Evolutionary conservation across 306 rosid species (phyloP), one percentile per base, ranked within the genome.

Genomic region (Cyamopsis tetragonoloba): DNA sequence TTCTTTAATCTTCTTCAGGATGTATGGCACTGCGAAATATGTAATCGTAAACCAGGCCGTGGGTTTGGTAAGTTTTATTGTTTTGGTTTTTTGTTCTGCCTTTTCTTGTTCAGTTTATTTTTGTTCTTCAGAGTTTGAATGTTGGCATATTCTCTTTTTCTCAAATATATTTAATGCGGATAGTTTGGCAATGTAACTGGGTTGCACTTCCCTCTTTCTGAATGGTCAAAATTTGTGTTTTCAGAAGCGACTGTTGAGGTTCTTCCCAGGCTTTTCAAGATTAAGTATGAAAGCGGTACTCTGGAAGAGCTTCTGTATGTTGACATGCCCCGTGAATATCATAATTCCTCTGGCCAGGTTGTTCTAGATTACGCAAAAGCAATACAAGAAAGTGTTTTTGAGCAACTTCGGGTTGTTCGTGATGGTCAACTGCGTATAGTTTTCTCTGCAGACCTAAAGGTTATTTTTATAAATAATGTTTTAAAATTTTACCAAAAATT

Each of bases 361-460:
- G 99, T 95, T 34, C 72, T 95, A 72, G 97, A 90, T 66, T 95
- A 90, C 66, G 91, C 95, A 7, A 95, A 95, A 70, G 99, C 96
- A 51, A 86, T 82, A 39, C 95, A 86, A 76, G 99, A 95, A 82
- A 90, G 99, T 58, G 95, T 95, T 63, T 95, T 88, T 81, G 96
- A 95, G 82, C 96, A 95, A 78, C 97, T 95, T 76, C 99, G 99
- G 11, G 97, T 95, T 75, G 97, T 90, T 79, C 95, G 97, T 62
- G 96, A 95, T 59, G 99, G 99, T 46, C 96, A 90, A 73, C 96
- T 95, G 38, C 92, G 97, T 32, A 88, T 95, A 23, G 92, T 90
- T 57, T 95, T 95, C 78, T 80, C 95, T 72, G 90, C 85, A 3
- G 95, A 95, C 72, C 83, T 95, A 31, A 95, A 95, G 98, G 98